Evolutionary conservation across 495 filamentous ascomycete species (phyloP), one percentile per base, ranked within the genome.

Genomic region (Aspergillus carlsbadensis): DNA sequence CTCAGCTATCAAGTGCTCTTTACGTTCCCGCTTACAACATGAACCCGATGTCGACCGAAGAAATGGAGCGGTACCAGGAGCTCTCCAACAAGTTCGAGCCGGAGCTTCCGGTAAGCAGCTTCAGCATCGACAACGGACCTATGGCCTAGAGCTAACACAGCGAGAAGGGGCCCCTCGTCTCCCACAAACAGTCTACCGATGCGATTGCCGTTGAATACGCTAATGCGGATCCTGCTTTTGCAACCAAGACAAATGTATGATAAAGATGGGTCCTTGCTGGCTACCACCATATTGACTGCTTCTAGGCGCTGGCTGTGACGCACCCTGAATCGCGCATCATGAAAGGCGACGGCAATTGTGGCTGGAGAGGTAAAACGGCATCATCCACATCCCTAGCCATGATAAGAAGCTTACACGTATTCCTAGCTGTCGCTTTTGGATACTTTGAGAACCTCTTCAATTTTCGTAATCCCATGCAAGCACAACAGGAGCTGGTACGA

Each of bases 281-380:
- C 2, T 29, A 39, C 21, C 53, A n/a, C 40, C 56, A 65, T 52
- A 37, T 62, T 72, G 47, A 69, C 46, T 13, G 42, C 36, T 45
- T 58, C 40, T 63, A 97, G 92, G 81, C 85, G 26, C 79, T 98
- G 45, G 87, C 89, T 1, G 77, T 87, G 52, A 92, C 88, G 58
- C 96, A 95, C 67, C 89, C 91, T 14, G 85, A 91, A 63, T 94
- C 90, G 63, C 89, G 94, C 39, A 87, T 87, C 4, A 86, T 96
- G 72, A 87, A 86, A 68, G 92, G 94, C 18, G 94, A 98, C 74
- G 94, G 94, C 35, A 92, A 95, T 66, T 98, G 94, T 75, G 94
- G 94, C 60, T 98, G 94, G 93, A 82, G 94, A 87, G 94, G 93
- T 96, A 82, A 49, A 68, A n/a, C n/a, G n/a, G n/a, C 36, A 6